phyloP scores from a whole-genome alignment of 164 flowering plant species.

The Nymphaea colorata region DNA sequence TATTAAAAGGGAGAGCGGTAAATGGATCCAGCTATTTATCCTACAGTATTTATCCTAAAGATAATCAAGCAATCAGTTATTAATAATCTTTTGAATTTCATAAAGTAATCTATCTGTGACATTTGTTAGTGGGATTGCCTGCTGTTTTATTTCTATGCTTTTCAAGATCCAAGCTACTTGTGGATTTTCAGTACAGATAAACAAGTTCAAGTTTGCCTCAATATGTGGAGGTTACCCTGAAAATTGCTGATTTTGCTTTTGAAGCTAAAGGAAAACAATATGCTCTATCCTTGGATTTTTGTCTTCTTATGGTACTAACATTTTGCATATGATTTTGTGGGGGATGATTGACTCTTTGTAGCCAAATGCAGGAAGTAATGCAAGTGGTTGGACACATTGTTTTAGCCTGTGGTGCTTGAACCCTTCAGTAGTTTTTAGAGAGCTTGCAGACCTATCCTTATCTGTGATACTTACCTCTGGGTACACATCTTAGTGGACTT shows the following conservation, averaged over 20 bases:
- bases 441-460: constrained; percentile 58
- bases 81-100: too few species aligned
- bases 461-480: constrained; percentile 95
- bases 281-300: background rate
- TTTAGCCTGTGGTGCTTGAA: constrained; percentile 91
- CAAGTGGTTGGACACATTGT: constrained; percentile 40
- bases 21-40: constrained; percentile 10
- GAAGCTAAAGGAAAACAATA: too few species aligned
- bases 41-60: too few species aligned
- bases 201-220: too few species aligned
- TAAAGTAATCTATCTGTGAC: background rate
- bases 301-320: background rate
- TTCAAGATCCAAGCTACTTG: too few species aligned
- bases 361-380: constrained; percentile 24
- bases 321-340: background rate
- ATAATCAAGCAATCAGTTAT: too few species aligned
- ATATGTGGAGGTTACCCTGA: too few species aligned
- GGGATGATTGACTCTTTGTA: background rate
- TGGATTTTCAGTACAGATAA: too few species aligned
- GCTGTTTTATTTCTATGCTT: too few species aligned
- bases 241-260: too few species aligned
- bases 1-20: constrained; percentile 53
- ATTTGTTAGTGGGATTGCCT: too few species aligned
- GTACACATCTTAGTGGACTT: constrained; percentile 24
- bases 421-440: constrained; percentile 86